Percentiles rank a stretch among this genome's conserved stretches.
Conservation (phyloP, 179 eudicot genomes). For the Camellia oleifera region DNA sequence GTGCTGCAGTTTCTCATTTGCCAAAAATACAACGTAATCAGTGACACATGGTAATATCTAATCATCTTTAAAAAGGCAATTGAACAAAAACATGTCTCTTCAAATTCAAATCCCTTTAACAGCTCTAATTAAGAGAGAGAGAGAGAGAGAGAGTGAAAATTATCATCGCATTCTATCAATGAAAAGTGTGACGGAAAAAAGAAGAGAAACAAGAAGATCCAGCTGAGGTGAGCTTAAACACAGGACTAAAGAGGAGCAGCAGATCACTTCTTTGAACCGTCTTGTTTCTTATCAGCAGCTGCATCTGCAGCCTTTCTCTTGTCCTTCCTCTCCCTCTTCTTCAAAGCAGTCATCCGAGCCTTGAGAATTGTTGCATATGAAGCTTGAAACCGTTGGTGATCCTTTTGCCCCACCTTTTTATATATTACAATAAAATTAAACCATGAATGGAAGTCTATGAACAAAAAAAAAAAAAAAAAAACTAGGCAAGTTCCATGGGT, state of each 20-base stretch:
- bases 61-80: not conserved
- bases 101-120: not conserved
- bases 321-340: constrained; percentile 93
- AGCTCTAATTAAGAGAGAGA: not conserved
- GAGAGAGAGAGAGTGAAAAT: not conserved
- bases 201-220: not conserved
- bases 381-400: constrained; percentile 90
- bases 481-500: too few relatives aligned
- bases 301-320: constrained; percentile 62
- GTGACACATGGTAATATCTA: too few relatives aligned
- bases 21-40: not conserved
- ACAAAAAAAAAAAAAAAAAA: too few relatives aligned
- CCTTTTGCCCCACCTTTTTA: constrained; percentile 74
- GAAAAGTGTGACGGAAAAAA: too few relatives aligned
- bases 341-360: constrained; percentile 89
- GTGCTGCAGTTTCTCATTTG: not conserved
- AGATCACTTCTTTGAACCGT: not conserved
- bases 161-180: not conserved
- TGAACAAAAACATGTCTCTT: not conserved
- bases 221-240: not conserved
- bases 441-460: not conserved
- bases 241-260: not conserved
- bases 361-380: constrained; percentile 87
- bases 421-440: not conserved
- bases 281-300: constrained; percentile 34